A percentile compares a stretch with the other conserved stretches of the same genome.
phyloP scores from a whole-genome alignment of 2,329 filamentous ascomycete genomes.

The Cadophora sp. region DNA sequence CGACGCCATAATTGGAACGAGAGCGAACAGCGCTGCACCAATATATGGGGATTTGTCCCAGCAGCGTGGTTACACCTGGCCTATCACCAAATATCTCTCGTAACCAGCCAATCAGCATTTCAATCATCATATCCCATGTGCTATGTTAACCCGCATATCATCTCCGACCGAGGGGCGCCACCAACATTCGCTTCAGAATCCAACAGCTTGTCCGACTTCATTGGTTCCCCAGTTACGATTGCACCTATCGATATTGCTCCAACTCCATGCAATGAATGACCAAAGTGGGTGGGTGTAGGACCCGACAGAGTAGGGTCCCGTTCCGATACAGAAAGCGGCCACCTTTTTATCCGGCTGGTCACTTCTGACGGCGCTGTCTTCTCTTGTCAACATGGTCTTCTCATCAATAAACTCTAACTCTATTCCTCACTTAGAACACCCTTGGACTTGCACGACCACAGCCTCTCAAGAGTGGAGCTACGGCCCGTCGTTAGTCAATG shows the following conservation, averaged over 20 bases:
- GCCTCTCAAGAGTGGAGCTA: not conserved
- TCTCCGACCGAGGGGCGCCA: conserved; percentile 6
- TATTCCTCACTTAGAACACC: not conserved
- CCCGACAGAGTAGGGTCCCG: not conserved
- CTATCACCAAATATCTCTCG: conserved; percentile 7
- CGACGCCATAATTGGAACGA: not conserved
- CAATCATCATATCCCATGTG: not conserved
- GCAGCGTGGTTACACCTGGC: conserved; percentile 5
- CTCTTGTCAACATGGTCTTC: conserved; percentile 5
- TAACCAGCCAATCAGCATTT: not conserved
- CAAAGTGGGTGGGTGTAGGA: conserved; percentile 2
- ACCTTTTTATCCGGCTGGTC: conserved; percentile 1
- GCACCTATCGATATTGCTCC: conserved; percentile 2
- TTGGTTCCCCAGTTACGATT: not conserved
- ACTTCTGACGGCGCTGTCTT: not conserved
- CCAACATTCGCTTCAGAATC: conserved; percentile 8
- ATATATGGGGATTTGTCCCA: conserved; percentile 12
- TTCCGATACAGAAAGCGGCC: not conserved
- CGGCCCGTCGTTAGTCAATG: conserved; percentile 5
- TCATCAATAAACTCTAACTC: not conserved
- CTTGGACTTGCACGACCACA: not conserved
- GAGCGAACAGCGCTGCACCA: not conserved
- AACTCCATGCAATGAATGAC: conserved; percentile 2
- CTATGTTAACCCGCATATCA: conserved; percentile 3
- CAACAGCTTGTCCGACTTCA: not conserved